Conservation (phyloP, 1,284 basidiomycete species). For the Ceratobasidium sp. region DNA sequence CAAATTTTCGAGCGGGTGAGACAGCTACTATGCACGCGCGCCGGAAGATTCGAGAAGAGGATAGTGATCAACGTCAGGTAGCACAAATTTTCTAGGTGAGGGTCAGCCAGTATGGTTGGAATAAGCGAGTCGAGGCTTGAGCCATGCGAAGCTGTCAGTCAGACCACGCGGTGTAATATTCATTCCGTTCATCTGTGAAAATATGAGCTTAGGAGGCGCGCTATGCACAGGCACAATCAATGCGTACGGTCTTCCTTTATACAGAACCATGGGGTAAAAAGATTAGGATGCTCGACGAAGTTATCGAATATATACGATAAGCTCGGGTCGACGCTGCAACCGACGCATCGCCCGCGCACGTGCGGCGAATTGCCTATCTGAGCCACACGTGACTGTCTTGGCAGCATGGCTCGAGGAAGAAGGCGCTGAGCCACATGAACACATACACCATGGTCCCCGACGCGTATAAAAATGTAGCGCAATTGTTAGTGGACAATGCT, state of each 20-base stretch:
- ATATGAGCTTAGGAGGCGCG: background rate
- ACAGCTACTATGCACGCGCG: background rate
- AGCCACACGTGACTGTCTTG: conserved; percentile 32
- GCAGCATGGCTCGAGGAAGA: conserved; percentile 37
- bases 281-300: background rate
- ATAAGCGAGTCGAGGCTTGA: background rate
- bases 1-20: background rate
- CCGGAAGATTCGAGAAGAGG: background rate
- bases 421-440: conserved; percentile 16
- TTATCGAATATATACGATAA: conserved; percentile 8
- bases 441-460: conserved; percentile 16
- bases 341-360: background rate
- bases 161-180: background rate
- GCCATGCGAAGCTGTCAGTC: conserved; percentile 25
- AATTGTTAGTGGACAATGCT: conserved; percentile 11
- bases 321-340: background rate
- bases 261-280: conserved; percentile 3
- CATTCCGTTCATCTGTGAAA: conserved; percentile 2
- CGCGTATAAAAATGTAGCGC: conserved; percentile 32
- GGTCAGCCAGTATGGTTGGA: background rate
- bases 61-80: background rate
- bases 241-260: background rate
- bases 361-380: conserved; percentile 26
- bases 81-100: background rate
- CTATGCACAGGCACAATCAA: conserved; percentile 19